Conservation (phyloP, 139 green algal species). For the Chlamydomonas sphaeroides region DNA sequence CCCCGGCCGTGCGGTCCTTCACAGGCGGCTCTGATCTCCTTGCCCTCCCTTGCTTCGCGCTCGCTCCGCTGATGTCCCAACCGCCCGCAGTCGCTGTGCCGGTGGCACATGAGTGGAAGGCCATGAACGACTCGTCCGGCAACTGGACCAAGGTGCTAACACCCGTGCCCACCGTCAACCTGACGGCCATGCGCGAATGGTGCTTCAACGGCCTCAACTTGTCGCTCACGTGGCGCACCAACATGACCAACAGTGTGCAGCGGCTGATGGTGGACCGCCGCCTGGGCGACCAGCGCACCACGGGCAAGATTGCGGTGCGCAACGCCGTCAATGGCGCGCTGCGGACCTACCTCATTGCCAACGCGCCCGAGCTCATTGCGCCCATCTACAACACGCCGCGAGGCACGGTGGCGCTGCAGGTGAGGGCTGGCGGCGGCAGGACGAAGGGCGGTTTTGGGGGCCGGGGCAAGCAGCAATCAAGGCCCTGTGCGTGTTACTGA, state of each 20-base stretch:
- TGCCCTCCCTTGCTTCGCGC: no score
- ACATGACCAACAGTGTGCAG: slow-evolving; percentile 35
- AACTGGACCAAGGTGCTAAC: slow-evolving; percentile 4
- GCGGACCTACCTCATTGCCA: slow-evolving; percentile 41
- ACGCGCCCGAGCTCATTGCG: slow-evolving; percentile 51
- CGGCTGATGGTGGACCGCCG: slow-evolving; percentile 49
- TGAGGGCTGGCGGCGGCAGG: no score
- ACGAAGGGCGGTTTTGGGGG: no score
- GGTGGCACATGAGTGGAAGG: no score
- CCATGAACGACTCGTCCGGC: slow-evolving; percentile 15
- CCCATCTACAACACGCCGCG: slow-evolving; percentile 44
- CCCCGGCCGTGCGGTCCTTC: no score
- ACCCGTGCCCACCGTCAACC: neutral
- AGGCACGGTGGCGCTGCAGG: slow-evolving; percentile 38
- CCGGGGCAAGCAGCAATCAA: no score
- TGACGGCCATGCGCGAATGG: slow-evolving; percentile 15
- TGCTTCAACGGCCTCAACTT: slow-evolving; percentile 15
- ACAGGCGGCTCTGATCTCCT: neutral
- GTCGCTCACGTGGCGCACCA: slow-evolving; percentile 4
- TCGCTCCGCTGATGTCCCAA: no score
- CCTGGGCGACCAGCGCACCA: slow-evolving; percentile 53
- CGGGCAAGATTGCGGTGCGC: slow-evolving; percentile 55
- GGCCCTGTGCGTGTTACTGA: no score
- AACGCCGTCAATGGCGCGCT: slow-evolving; percentile 34
- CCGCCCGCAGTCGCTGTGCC: no score